Conservation (phyloP, 2,329 filamentous ascomycete species). For the Trichoderma sp. region DNA sequence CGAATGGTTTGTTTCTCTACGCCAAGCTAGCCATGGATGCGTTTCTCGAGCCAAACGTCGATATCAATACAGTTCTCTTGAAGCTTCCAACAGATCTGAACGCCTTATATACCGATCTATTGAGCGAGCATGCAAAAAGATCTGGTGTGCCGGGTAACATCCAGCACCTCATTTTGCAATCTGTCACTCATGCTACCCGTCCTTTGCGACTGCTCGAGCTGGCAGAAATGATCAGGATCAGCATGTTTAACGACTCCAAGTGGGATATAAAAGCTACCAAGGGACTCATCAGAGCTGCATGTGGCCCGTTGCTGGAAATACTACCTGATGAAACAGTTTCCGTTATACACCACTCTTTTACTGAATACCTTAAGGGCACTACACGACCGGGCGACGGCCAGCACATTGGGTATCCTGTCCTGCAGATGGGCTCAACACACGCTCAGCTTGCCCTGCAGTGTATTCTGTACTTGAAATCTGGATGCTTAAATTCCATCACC, state of each 20-base stretch:
- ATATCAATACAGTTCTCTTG: conserved; percentile 29
- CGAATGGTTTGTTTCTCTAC: conserved; percentile 45
- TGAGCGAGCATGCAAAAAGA: conserved; percentile 36
- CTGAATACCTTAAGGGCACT: conserved; percentile 40
- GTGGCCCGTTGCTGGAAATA: conserved; percentile 45
- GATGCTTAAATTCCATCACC: conserved; percentile 13
- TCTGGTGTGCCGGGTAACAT: conserved; percentile 32
- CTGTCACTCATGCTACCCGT: conserved; percentile 40
- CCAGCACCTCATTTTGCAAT: conserved; percentile 41
- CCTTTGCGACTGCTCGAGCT: conserved; percentile 44
- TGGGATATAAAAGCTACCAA: conserved; percentile 34
- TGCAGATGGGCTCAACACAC: conserved; percentile 25
- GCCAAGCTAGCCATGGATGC: conserved; percentile 43
- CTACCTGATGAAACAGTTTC: conserved; percentile 43
- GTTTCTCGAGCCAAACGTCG: conserved; percentile 29
- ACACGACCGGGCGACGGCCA: conserved; percentile 17
- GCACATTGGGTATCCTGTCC: conserved; percentile 21
- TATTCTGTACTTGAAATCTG: conserved; percentile 25
- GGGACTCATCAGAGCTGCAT: conserved; percentile 36
- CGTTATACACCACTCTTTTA: conserved; percentile 49
- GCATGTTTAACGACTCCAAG: neutral
- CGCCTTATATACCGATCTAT: conserved; percentile 41
- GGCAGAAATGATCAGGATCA: conserved; percentile 30
- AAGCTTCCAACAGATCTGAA: conserved; percentile 37
- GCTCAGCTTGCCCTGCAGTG: conserved; percentile 24